Evolutionary conservation across 2,329 filamentous ascomycete genomes (phyloP).

Genomic region (Capronia epimyces): DNA sequence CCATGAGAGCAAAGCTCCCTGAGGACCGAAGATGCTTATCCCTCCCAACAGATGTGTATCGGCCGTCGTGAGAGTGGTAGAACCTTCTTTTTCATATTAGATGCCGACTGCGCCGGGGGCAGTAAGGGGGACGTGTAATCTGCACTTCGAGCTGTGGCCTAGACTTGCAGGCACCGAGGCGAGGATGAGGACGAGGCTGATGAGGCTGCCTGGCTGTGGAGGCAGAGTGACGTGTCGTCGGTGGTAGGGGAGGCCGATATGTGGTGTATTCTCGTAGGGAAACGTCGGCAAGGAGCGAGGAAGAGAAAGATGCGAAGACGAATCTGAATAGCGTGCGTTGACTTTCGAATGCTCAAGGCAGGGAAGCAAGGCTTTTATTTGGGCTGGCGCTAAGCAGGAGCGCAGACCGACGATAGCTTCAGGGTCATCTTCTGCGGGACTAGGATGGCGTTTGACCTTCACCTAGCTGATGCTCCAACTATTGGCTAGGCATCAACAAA

Average conservation of each 20-base stretch:
- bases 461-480: not conserved
- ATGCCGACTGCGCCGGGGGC: conserved; percentile 13
- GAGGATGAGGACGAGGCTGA: not conserved
- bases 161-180: conserved; percentile 8
- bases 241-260: not conserved
- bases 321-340: not conserved
- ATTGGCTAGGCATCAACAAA: not conserved
- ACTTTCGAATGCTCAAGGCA: conserved; percentile 4
- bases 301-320: conserved; percentile 5
- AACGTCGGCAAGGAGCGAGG: not conserved
- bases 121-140: conserved; percentile 5
- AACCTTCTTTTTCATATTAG: conserved; percentile 26
- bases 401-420: not conserved
- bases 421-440: conserved; percentile 1
- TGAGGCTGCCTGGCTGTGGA: not conserved
- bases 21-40: conserved; percentile 8
- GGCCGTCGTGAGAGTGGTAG: conserved; percentile 7
- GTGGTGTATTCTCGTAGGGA: not conserved
- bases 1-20: conserved; percentile 27
- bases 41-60: conserved; percentile 13
- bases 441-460: not conserved
- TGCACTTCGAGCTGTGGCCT: conserved; percentile 8
- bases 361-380: conserved; percentile 15
- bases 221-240: not conserved
- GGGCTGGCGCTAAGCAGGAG: conserved; percentile 15